Base-by-base conservation (phyloP, 2,329 filamentous ascomycete species). In the Cyphellophora europaea region DNA sequence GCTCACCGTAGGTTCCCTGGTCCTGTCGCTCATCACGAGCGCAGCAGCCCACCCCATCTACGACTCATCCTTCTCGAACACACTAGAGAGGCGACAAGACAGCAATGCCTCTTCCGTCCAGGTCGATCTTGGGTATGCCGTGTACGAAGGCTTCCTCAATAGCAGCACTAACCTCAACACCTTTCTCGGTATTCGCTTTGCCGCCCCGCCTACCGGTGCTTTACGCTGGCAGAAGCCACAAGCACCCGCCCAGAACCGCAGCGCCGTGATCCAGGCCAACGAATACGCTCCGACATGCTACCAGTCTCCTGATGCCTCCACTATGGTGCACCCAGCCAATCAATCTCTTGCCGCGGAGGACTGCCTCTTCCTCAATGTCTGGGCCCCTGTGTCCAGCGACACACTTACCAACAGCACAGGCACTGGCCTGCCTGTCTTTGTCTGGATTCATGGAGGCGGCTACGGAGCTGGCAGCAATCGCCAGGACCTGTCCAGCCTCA, bases 121-220 rank as follows among this genome's bases (percentile, higher is more conserved):
- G 8, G 63, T 69, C 14, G 58, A 70, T 42, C 47, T 70, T 1
- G 65, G 58, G 6, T 71, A 71, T 37, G 56, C 56, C 6, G 51
- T 53, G 13, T 71, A 71, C 41, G 49, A 62, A 40, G 68, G 67
- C 6, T 53, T 50, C 19, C 53, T 59, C 27, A 57, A 69, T 40
- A 13, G 49, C 4, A 53, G 55, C 0, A 58, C 51, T 6, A 53
- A 55, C 2, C 32, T 69, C 6, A 67, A 70, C 37, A 50, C 59
- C 17, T 71, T 59, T 53, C 18, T 13, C 36, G 58, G 56, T 3
- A 56, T 59, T 30, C 56, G 56, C 19, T 59, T 55, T 43, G 56
- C 56, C 21, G 52, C 55, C 12, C 46, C 56, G 5, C 54, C 55
- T 1, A 53, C 49, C 15, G 57, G 55, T 10, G 40, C 43, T 2